Evolutionary conservation across 2,329 filamentous ascomycete genomes (phyloP).

Genomic region (Neofusicoccum kwambonambiense): DNA sequence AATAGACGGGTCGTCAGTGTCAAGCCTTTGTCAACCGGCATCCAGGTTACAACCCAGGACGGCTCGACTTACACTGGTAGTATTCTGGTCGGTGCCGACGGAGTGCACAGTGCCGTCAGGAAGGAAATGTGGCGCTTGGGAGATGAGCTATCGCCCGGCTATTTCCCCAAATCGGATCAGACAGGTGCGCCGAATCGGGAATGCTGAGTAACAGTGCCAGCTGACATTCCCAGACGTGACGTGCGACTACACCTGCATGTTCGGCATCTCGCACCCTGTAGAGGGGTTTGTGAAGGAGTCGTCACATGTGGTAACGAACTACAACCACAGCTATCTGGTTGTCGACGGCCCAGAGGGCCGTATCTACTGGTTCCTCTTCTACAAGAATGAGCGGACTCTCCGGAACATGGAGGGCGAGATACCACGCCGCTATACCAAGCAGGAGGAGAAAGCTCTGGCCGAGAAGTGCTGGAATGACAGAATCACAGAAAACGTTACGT

Average conservation of each 20-base stretch:
- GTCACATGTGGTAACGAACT: too few species aligned
- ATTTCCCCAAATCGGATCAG: background rate
- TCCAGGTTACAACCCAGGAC: background rate
- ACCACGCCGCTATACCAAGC: constrained; percentile 22
- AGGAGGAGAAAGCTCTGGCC: constrained; percentile 31
- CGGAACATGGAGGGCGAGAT: too few species aligned
- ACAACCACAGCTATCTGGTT: too few species aligned
- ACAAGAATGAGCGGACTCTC: too few species aligned
- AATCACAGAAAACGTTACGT: constrained; percentile 29
- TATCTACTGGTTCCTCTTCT: too few species aligned
- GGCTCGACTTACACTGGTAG: background rate
- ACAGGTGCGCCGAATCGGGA: background rate
- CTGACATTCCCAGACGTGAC: background rate
- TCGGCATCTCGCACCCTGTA: background rate
- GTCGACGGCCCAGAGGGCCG: too few species aligned
- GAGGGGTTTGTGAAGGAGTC: too few species aligned
- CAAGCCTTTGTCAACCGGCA: background rate
- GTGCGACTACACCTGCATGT: constrained; percentile 5
- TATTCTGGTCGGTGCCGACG: constrained; percentile 17
- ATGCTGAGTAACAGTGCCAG: background rate
- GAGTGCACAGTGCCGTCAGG: constrained; percentile 7
- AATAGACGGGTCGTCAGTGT: background rate
- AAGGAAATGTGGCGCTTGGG: constrained; percentile 20
- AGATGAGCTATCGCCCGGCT: background rate
- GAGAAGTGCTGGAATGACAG: constrained; percentile 26